Evolutionary conservation across 1,284 basidiomycete species (phyloP), one percentile per base, ranked within the genome.

Genomic region (Sparassis latifolia): DNA sequence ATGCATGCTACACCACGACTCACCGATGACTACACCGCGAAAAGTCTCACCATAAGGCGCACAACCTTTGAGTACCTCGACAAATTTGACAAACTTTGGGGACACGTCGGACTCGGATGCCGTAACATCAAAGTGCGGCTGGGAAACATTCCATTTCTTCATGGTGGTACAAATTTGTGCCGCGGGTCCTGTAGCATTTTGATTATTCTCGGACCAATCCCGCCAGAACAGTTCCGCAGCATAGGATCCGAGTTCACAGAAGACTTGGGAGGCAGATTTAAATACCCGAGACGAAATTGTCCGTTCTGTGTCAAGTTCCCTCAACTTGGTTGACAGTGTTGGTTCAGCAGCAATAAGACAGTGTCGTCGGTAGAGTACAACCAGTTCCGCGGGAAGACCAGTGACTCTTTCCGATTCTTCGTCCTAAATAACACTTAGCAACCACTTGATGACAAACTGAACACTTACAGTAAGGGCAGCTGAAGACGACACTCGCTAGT

Each of bases 181-280:
- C 20, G 20, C 20, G 20, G 20, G 20, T 20, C 20, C 20, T 20
- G 20, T 20, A 20, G 20, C 20, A 20, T 20, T 20, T 20, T 20
- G 20, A 20, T 20, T 20, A 20, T 20, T 20, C 20, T 20, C 20
- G 20, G 20, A 20, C 20, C 20, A 20, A 20, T 72, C 72, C 54
- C 78, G 73, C 84, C 83, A 88, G 48, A 82, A 69, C 39, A 85
- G 66, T 58, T 87, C 82, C 42, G 78, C 74, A 45, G 81, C 84
- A 55, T 79, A 86, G 31, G 73, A 56, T 5, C 86, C 86, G 40
- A 88, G 60, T 58, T 84, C 77, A 29, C 64, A 58, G 35, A 77
- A 62, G 27, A 73, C 72, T 53, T 68, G 63, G 33, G 69, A 70
- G 10, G 82, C 77, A 42, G 72, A 68, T 44, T 62, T 69, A 59